Percentiles rank a stretch among this genome's conserved stretches.
These are phyloP conservation scores for Gracilariopsis chorda DNA, from an alignment of 23 red algal species.

Conservation along the genomic window DNA sequence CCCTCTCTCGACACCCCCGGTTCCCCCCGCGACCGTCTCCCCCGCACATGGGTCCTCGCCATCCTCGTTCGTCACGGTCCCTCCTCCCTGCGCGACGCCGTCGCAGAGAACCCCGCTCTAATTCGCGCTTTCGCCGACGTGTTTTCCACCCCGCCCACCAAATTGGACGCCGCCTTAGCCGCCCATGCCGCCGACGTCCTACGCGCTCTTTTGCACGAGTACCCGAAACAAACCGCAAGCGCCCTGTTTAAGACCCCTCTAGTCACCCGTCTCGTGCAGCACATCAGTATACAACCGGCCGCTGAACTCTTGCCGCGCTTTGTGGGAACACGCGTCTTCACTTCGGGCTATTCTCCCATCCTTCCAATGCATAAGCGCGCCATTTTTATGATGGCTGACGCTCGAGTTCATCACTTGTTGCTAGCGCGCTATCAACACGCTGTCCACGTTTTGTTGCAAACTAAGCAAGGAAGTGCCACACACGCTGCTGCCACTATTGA, in stretches of 20 bases:
- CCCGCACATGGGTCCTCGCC: constrained; percentile 23
- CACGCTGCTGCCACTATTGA: background rate
- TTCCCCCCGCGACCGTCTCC: constrained; percentile 2
- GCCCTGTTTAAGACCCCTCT: constrained; percentile 6
- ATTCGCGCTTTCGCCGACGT: constrained; percentile 18
- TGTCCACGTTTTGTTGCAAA: background rate
- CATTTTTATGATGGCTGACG: background rate
- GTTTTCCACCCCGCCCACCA: constrained; percentile 7
- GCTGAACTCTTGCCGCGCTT: constrained; percentile 31
- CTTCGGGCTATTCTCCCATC: constrained; percentile 17
- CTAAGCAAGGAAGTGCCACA: background rate
- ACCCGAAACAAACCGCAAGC: constrained; percentile 19
- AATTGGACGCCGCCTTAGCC: constrained; percentile 6
- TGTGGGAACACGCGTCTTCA: constrained; percentile 12
- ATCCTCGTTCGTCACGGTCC: constrained; percentile 25
- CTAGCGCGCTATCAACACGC: constrained; percentile 6
- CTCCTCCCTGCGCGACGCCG: background rate
- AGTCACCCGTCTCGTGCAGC: background rate
- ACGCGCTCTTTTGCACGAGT: constrained; percentile 23
- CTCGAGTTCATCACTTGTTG: constrained; percentile 29
- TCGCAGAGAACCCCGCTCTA: background rate
- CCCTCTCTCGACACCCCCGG: background rate
- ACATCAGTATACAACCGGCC: constrained; percentile 24
- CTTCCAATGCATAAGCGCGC: constrained; percentile 19
- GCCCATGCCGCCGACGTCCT: constrained; percentile 40